phyloP scores from a whole-genome alignment of 2,329 filamentous ascomycete species.

The Stagonosporopsis cucurbitacearum region DNA sequence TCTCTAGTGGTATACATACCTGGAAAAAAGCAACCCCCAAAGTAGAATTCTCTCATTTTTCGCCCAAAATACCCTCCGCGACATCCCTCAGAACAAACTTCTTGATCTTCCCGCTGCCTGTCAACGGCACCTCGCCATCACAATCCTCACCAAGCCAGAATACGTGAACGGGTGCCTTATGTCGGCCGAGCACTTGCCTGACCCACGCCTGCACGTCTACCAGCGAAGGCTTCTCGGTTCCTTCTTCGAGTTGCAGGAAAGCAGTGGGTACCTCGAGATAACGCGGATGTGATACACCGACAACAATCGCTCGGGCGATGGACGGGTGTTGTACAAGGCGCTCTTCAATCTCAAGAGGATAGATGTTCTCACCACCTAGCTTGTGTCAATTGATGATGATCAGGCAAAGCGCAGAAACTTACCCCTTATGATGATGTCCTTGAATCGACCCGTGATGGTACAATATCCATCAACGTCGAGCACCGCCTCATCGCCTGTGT shows the following conservation, averaged over 20 bases:
- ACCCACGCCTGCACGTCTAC: constrained; percentile 49
- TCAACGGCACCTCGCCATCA: constrained; percentile 48
- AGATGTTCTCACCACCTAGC: constrained; percentile 52
- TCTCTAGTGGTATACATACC: neutral
- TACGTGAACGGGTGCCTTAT: constrained; percentile 70
- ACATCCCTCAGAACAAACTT: constrained; percentile 49
- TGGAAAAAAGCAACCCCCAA: neutral
- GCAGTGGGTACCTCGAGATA: constrained; percentile 77
- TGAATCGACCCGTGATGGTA: constrained; percentile 75
- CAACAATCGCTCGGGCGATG: constrained; percentile 70
- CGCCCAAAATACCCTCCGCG: constrained; percentile 34
- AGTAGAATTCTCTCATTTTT: constrained; percentile 1
- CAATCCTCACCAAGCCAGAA: constrained; percentile 72
- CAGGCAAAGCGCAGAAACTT: neutral
- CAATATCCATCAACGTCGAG: constrained; percentile 63
- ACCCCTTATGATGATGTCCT: constrained; percentile 80
- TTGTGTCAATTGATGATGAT: constrained; percentile 2
- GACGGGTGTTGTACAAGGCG: constrained; percentile 69
- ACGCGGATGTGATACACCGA: constrained; percentile 71
- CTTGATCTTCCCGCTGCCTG: constrained; percentile 55
- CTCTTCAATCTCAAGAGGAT: constrained; percentile 78
- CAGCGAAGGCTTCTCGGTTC: constrained; percentile 33
- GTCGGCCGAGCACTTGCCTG: constrained; percentile 47
- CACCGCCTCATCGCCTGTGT: constrained; percentile 50
- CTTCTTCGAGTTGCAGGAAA: constrained; percentile 57